Conservation (phyloP, 441 rosid genomes). For the Dalechampia spathulata region DNA sequence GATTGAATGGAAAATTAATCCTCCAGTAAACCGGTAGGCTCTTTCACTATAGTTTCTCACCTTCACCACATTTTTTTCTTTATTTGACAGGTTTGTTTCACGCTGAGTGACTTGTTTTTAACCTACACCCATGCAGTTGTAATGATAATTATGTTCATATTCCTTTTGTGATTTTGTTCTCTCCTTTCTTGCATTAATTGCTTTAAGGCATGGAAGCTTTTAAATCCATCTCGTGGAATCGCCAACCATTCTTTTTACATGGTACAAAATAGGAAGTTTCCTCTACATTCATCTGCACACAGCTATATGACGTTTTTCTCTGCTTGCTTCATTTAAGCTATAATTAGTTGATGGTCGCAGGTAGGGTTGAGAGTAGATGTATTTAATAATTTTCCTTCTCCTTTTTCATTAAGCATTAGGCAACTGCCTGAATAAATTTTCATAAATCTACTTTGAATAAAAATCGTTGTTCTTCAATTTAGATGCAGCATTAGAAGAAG, state of each 20-base stretch:
- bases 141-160: neutral
- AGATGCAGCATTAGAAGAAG: neutral
- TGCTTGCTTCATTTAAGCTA: too few species aligned
- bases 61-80: neutral
- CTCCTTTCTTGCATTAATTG: neutral
- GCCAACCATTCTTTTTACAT: neutral
- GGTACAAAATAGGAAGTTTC: neutral
- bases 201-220: neutral
- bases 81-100: neutral
- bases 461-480: neutral
- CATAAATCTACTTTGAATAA: neutral
- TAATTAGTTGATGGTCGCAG: too few species aligned
- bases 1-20: slow-evolving; percentile 57
- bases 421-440: neutral
- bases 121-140: neutral
- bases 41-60: neutral
- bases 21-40: slow-evolving; percentile 35
- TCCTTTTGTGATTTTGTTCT: neutral
- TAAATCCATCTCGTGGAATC: neutral
- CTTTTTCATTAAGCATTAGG: neutral
- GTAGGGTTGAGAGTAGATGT: too few species aligned
- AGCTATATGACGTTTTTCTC: too few species aligned
- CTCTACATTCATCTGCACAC: too few species aligned
- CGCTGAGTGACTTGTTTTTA: neutral
- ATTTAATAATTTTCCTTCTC: too few species aligned